Percentiles rank a stretch among this genome's conserved stretches.
phyloP scores from a whole-genome alignment of 352 stramenopile genomes.

The Globisporangium barbulae region DNA sequence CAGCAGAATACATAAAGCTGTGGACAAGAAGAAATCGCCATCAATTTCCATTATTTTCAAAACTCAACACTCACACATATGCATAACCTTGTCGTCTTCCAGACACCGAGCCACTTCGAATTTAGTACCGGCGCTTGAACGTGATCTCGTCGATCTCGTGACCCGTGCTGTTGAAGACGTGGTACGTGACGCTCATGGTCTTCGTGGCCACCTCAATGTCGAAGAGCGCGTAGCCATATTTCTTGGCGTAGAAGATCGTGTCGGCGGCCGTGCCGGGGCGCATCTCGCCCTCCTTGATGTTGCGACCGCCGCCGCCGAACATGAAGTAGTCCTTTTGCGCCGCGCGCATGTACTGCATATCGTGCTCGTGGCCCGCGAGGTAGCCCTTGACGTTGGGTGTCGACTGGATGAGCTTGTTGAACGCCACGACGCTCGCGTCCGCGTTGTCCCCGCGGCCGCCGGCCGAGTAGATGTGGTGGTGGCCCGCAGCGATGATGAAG shows the following conservation, averaged over 20 bases:
- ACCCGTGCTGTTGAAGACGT: constrained; percentile 14
- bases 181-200: constrained; percentile 11
- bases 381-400: constrained; percentile 12
- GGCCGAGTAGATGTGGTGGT: constrained; percentile 17
- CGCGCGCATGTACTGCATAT: constrained; percentile 15
- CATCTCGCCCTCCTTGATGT: constrained; percentile 6
- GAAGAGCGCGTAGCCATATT: constrained; percentile 13
- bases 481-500: constrained; percentile 16
- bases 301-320: constrained; percentile 15
- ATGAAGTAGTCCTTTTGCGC: constrained; percentile 15
- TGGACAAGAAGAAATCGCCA: too few species aligned
- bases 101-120: too few species aligned
- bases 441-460: constrained; percentile 16
- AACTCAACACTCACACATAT: too few species aligned
- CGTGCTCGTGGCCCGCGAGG: constrained; percentile 13
- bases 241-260: constrained; percentile 12
- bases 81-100: too few species aligned
- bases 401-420: constrained; percentile 12
- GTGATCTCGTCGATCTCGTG: constrained; percentile 9
- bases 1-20: too few species aligned
- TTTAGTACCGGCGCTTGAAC: constrained; percentile 11
- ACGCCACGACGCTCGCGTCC: constrained; percentile 10
- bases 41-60: too few species aligned
- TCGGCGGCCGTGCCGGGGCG: constrained; percentile 11
- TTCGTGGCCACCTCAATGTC: constrained; percentile 13